Evolutionary conservation across 2,329 filamentous ascomycete genomes (phyloP).

Genomic region (Xylariaceae sp.): DNA sequence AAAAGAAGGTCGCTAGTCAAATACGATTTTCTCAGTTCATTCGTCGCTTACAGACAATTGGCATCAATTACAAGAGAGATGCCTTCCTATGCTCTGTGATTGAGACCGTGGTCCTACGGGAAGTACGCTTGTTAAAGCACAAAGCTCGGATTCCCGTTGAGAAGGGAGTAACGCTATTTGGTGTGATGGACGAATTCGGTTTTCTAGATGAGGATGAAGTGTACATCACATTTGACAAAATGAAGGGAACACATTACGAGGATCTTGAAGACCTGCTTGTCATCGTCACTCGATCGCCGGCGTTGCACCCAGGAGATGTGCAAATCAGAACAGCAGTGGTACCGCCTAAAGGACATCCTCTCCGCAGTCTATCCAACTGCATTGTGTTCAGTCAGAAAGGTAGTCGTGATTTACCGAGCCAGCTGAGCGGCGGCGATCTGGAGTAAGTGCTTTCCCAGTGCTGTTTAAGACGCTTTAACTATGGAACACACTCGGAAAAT

Average conservation of each 20-base stretch:
- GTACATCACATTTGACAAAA: constrained; percentile 55
- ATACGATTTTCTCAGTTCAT: constrained; percentile 62
- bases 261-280: constrained; percentile 39
- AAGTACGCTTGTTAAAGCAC: constrained; percentile 72
- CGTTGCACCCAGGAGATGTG: constrained; percentile 77
- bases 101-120: constrained; percentile 65
- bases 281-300: constrained; percentile 73
- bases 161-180: constrained; percentile 71
- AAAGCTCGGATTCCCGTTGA: constrained; percentile 69
- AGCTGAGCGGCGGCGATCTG: constrained; percentile 76
- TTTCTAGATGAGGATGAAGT: constrained; percentile 63
- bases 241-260: constrained; percentile 19
- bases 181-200: constrained; percentile 78
- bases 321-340: constrained; percentile 61
- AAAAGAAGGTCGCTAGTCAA: constrained; percentile 55
- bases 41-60: constrained; percentile 50
- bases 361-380: constrained; percentile 64
- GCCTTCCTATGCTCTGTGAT: constrained; percentile 66
- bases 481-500: no score
- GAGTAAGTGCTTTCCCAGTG: constrained; percentile 8
- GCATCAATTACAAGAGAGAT: constrained; percentile 63
- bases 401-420: constrained; percentile 68
- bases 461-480: no score
- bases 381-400: constrained; percentile 74
- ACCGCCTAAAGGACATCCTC: constrained; percentile 55